A percentile compares a stretch with the other conserved stretches of the same genome.
Conservation (phyloP, 495 filamentous ascomycete genomes). For the Neurospora intermedia region DNA sequence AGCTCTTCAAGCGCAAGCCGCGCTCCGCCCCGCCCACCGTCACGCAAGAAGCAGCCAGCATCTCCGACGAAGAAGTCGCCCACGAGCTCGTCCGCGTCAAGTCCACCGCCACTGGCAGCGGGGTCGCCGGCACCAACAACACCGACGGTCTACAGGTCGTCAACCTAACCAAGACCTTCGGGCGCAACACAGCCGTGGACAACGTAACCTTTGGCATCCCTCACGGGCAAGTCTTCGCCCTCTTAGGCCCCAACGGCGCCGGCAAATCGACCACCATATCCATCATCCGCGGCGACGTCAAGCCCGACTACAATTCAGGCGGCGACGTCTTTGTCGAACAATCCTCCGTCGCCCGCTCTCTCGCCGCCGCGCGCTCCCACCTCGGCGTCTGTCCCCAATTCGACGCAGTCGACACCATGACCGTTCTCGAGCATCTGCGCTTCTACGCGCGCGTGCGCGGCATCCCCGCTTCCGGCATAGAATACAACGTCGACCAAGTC, state of each 20-base stretch:
- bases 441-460: slow-evolving; percentile 69
- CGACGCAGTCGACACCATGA: slow-evolving; percentile 60
- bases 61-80: slow-evolving; percentile 35
- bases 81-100: slow-evolving; percentile 35
- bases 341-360: slow-evolving; percentile 51
- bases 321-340: slow-evolving; percentile 70
- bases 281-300: slow-evolving; percentile 73
- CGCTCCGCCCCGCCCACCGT: background rate
- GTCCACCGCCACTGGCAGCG: slow-evolving; percentile 17
- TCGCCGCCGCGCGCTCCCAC: slow-evolving; percentile 53
- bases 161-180: slow-evolving; percentile 67
- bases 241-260: slow-evolving; percentile 81
- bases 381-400: slow-evolving; percentile 75
- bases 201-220: slow-evolving; percentile 73
- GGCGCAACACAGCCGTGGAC: slow-evolving; percentile 59
- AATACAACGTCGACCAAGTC: slow-evolving; percentile 51
- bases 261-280: slow-evolving; percentile 81
- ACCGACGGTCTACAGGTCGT: slow-evolving; percentile 64
- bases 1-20: slow-evolving; percentile 19
- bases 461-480: slow-evolving; percentile 39
- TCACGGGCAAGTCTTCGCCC: slow-evolving; percentile 69
- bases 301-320: slow-evolving; percentile 41
- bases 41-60: slow-evolving; percentile 5
- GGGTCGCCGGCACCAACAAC: slow-evolving; percentile 35
- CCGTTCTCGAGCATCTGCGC: slow-evolving; percentile 55